A percentile compares a stretch with the other conserved stretches of the same genome.
Conservation (phyloP, 2,329 filamentous ascomycete species). For the Aphanoascus verrucosus region DNA sequence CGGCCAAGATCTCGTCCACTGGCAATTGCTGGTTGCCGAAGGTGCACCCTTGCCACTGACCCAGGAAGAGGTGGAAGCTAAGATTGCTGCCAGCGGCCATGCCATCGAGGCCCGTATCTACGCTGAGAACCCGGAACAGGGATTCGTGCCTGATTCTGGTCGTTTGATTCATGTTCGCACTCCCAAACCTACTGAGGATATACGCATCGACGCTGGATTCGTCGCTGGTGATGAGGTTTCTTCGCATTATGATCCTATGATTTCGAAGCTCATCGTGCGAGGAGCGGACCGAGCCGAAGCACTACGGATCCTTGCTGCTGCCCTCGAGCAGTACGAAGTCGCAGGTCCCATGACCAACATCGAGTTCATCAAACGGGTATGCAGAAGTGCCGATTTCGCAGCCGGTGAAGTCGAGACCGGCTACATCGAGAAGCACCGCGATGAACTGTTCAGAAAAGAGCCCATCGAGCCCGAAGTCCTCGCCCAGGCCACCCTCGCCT, state of each 20-base stretch:
- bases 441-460: conserved; percentile 61
- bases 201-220: conserved; percentile 90
- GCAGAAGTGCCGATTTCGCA: conserved; percentile 69
- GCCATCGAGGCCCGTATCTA: conserved; percentile 96
- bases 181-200: conserved; percentile 56
- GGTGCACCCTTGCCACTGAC: conserved; percentile 56
- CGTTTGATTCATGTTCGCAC: conserved; percentile 72
- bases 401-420: conserved; percentile 86
- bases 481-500: conserved; percentile 73
- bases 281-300: conserved; percentile 68
- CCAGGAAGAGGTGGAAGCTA: conserved; percentile 54
- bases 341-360: conserved; percentile 92
- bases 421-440: conserved; percentile 81
- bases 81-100: conserved; percentile 66
- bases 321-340: conserved; percentile 80
- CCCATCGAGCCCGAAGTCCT: conserved; percentile 61
- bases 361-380: conserved; percentile 86
- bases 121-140: conserved; percentile 81
- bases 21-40: conserved; percentile 83
- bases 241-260: conserved; percentile 96
- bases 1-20: conserved; percentile 72
- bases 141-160: conserved; percentile 90
- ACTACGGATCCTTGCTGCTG: conserved; percentile 68
- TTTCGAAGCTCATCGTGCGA: conserved; percentile 89
- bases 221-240: conserved; percentile 84